These are phyloP conservation scores for Colletotrichum sp. DNA, from an alignment of 2,329 filamentous ascomycete genomes.

Conservation along the genomic window DNA sequence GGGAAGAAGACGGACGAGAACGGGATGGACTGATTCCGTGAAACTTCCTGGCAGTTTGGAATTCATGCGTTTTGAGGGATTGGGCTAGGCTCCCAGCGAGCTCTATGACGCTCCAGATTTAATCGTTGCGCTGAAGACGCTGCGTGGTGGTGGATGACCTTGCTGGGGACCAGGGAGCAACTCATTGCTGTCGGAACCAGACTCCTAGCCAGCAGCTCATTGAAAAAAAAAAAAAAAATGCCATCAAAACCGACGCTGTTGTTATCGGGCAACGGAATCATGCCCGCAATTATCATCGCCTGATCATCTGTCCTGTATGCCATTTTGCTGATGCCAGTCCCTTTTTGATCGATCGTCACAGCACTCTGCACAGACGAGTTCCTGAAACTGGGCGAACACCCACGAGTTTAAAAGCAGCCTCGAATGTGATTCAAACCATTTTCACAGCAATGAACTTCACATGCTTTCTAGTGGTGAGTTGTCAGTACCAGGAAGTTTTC, in stretches of 20 bases:
- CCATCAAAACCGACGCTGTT: rapidly evolving
- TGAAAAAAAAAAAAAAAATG: not conserved
- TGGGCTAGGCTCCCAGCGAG: no score
- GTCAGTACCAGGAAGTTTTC: no score
- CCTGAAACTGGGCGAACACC: no score
- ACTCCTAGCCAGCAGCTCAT: not conserved
- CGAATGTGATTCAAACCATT: no score
- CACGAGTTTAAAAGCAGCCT: no score
- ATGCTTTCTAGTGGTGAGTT: no score
- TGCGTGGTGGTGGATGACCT: not conserved
- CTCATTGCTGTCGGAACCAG: not conserved
- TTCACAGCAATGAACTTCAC: no score
- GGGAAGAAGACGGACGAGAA: not conserved
- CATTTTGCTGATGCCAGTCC: no score
- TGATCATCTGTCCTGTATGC: no score
- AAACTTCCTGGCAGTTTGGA: not conserved
- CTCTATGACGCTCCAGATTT: not conserved
- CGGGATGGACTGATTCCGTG: rapidly evolving
- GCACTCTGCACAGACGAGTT: rapidly evolving
- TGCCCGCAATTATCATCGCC: no score
- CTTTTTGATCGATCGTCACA: no score
- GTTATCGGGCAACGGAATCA: no score
- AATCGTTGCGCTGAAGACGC: not conserved
- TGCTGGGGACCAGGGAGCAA: not conserved
- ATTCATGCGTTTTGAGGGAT: rapidly evolving